Conservation (phyloP, 1,139 yeast genomes). For the Zygoascus sp. region DNA sequence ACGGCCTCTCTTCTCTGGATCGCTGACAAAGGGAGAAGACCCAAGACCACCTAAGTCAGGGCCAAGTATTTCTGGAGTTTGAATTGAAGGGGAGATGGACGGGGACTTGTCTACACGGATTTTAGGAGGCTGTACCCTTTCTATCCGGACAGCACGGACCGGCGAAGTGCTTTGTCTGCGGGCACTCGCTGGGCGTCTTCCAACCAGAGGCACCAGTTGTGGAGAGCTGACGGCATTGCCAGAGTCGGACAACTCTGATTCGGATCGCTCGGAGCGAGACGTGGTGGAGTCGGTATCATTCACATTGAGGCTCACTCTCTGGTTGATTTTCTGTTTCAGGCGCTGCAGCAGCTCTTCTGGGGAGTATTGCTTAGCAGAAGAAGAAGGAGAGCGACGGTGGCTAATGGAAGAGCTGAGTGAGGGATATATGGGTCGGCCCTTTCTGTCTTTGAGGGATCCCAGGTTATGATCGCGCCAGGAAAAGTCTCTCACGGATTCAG, state of each 20-base stretch:
- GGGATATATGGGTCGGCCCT: slow-evolving; percentile 61
- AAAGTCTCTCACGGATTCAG: slow-evolving; percentile 58
- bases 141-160: slow-evolving; percentile 5
- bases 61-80: neutral
- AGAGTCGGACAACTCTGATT: neutral
- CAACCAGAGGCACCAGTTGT: slow-evolving; percentile 3
- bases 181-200: slow-evolving; percentile 12
- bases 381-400: neutral
- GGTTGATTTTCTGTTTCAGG: slow-evolving; percentile 19
- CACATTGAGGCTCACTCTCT: slow-evolving; percentile 13
- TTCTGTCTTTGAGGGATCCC: slow-evolving; percentile 51
- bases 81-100: neutral
- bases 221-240: neutral
- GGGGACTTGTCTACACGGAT: neutral
- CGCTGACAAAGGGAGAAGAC: neutral
- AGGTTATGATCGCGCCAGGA: slow-evolving; percentile 67
- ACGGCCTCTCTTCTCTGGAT: neutral
- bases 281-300: slow-evolving; percentile 19
- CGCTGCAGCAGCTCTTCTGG: slow-evolving; percentile 13
- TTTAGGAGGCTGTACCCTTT: neutral
- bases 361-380: slow-evolving; percentile 2
- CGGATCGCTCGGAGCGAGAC: slow-evolving; percentile 16
- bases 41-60: neutral
- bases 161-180: slow-evolving; percentile 4
- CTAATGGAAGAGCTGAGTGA: neutral